Evolutionary conservation across 148 eudicot species (phyloP), one percentile per base, ranked within the genome.

Genomic region (Camellia sinensis): DNA sequence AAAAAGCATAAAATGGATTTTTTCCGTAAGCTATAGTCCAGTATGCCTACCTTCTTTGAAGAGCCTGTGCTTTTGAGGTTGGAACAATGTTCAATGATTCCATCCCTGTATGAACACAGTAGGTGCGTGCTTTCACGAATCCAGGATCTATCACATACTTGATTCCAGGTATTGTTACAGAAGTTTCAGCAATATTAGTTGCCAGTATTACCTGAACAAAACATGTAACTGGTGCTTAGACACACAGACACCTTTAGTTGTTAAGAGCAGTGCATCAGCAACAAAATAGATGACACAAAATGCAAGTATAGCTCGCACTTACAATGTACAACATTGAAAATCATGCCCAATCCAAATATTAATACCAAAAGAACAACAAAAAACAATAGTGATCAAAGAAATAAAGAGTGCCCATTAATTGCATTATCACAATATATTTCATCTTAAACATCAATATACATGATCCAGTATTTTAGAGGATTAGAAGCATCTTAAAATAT

Each of bases 111-210:
- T 83, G 87, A 76, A 95, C 88, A 86, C 87, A 89, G 81, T 89
- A 96, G 45, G 87, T 83, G 62, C 98, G 97, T 74, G 92, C 91
- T 90, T 96, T 96, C 79, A 96, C 99, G 85, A 96, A 81, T 87
- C 99, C 99, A 71, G 99, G 95, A 85, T 96, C 99, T 46, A 96
- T 86, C 64, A 96, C 99, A 85, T 90, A 96, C 89, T 89, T 96
- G 79, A 95, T 29, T 29, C 37, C 37, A 29, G 37, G 37, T 29
- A 29, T 29, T 29, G 37, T 29, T 29, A 29, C 37, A 3, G 99
- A 96, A 78, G 98, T 93, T 85, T 96, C 99, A 45, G 99, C 99
- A 88, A 96, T 92, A 88, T 96, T 96, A 77, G 99, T 96, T 71
- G 99, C 99, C 84, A 96, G 79, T 82, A 96, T 89, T 19, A 96